Percentiles rank a stretch among this genome's conserved stretches.
These are phyloP conservation scores for Taphrina wiesneri DNA, from an alignment of 1,139 yeast genomes.

Conservation along the genomic window DNA sequence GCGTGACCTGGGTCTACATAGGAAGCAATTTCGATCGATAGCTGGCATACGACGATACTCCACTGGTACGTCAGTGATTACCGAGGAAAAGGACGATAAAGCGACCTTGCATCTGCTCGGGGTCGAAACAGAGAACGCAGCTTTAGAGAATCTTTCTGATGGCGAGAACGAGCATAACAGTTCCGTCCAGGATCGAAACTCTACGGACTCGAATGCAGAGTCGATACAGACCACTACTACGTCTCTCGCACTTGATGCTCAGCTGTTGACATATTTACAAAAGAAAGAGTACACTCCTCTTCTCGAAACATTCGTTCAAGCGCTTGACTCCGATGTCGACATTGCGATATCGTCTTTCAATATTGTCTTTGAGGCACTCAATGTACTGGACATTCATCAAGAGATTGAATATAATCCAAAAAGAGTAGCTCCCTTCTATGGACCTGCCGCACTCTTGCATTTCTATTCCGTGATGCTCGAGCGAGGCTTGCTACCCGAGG, in stretches of 20 bases:
- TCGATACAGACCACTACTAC: not conserved
- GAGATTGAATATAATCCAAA: not conserved
- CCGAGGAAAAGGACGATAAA: not conserved
- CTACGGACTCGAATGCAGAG: not conserved
- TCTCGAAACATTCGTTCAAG: not conserved
- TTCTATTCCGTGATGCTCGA: constrained; percentile 27
- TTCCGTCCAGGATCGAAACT: not conserved
- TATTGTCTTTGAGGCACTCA: not conserved
- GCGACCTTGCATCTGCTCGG: not conserved
- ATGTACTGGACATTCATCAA: not conserved
- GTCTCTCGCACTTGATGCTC: not conserved
- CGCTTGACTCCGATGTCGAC: not conserved
- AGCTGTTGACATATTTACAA: not conserved
- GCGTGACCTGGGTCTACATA: constrained; percentile 5
- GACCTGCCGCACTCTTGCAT: not conserved
- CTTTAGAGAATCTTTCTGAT: not conserved
- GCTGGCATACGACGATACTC: constrained; percentile 29
- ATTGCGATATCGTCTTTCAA: constrained; percentile 2
- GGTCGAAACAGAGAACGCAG: not conserved
- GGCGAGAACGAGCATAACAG: not conserved
- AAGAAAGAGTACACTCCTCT: not conserved
- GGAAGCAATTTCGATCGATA: constrained; percentile 16
- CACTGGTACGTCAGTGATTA: constrained; percentile 10
- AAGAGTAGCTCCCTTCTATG: not conserved
- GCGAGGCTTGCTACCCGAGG: constrained; percentile 4